phyloP scores from a whole-genome alignment of 306 rosid genomes.

The Cucurbita maxima region DNA sequence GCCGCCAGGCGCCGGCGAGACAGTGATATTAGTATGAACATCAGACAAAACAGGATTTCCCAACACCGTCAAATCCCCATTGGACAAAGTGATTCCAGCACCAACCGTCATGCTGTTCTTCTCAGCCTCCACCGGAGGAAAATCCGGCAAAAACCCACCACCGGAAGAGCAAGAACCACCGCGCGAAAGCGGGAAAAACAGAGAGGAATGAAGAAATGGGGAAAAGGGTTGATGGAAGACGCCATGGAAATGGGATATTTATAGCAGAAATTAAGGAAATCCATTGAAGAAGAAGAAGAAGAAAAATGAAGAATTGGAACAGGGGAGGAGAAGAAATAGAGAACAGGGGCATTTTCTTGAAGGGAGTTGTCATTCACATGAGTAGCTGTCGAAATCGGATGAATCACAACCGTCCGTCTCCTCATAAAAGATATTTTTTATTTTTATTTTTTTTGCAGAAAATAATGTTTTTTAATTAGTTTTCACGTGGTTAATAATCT shows the following conservation, averaged over 20 bases:
- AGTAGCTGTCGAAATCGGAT: too few relatives aligned
- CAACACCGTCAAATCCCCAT: constrained; percentile 54
- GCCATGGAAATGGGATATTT: not conserved
- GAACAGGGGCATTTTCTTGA: too few relatives aligned
- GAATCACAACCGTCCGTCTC: too few relatives aligned
- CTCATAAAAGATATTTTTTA: too few relatives aligned
- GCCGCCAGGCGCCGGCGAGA: constrained; percentile 43
- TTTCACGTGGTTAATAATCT: too few relatives aligned
- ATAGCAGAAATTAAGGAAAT: not conserved
- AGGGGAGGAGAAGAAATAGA: too few relatives aligned
- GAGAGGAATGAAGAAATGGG: not conserved
- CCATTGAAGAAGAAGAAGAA: not conserved
- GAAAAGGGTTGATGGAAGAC: not conserved
- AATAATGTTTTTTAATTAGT: too few relatives aligned
- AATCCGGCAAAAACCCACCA: not conserved
- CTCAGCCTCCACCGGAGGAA: not conserved
- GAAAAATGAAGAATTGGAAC: not conserved
- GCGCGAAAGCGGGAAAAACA: not conserved
- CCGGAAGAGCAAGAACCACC: not conserved
- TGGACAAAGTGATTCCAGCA: constrained; percentile 49
- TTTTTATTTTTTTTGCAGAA: too few relatives aligned
- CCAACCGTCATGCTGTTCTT: constrained; percentile 56
- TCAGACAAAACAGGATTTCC: constrained; percentile 40
- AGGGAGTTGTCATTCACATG: too few relatives aligned
- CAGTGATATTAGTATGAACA: constrained; percentile 39